Conservation (phyloP, 768 basidiomycete species). For the Rubroboletus pulcherrimus region DNA sequence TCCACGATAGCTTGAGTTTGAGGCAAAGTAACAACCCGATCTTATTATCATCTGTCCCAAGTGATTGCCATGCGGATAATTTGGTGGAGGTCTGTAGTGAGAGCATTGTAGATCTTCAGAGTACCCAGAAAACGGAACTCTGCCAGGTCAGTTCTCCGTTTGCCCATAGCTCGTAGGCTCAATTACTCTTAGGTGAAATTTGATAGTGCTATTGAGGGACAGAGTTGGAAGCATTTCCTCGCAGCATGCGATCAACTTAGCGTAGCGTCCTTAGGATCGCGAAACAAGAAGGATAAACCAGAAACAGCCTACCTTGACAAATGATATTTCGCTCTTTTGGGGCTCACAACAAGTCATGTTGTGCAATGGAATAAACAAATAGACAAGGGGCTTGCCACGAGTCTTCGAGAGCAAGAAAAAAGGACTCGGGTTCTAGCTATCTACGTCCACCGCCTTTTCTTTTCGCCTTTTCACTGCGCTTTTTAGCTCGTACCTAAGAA, state of each 20-base stretch:
- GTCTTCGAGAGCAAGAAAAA: not conserved
- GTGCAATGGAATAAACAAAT: not conserved
- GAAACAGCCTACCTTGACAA: constrained; percentile 4
- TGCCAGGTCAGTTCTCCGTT: constrained; percentile 47
- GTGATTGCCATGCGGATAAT: not conserved
- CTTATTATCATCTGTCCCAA: constrained; percentile 1
- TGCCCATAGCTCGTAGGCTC: not conserved
- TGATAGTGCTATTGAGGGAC: constrained; percentile 33
- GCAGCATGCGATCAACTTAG: constrained; percentile 43
- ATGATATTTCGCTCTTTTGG: not conserved
- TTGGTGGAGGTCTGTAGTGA: constrained; percentile 37
- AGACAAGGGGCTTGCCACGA: not conserved
- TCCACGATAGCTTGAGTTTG: constrained; percentile 46
- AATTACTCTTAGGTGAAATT: constrained; percentile 41
- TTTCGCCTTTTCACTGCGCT: constrained; percentile 70
- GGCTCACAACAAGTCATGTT: not conserved
- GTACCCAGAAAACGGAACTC: constrained; percentile 43
- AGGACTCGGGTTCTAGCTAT: constrained; percentile 11
- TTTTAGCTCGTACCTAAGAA: constrained; percentile 73
- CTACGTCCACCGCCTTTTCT: constrained; percentile 47
- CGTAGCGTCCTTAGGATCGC: constrained; percentile 28
- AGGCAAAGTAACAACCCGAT: constrained; percentile 39
- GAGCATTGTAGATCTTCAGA: constrained; percentile 52
- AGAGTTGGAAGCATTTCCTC: constrained; percentile 46
- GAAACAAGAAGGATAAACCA: constrained; percentile 10